phyloP scores from a whole-genome alignment of 768 basidiomycete genomes.

The Pisolithus sp. region DNA sequence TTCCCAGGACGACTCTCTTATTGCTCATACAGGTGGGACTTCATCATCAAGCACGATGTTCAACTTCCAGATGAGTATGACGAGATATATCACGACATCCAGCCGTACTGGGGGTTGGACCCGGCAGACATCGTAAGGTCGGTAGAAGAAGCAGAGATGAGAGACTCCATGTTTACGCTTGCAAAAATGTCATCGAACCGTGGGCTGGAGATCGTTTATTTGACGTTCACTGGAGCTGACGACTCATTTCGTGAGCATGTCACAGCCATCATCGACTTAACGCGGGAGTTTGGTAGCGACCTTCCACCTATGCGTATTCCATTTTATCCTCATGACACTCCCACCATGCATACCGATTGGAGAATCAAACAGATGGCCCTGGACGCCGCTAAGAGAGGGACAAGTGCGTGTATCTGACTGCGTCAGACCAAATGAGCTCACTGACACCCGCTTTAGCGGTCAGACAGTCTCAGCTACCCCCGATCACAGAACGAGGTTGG shows the following conservation, averaged over 20 bases:
- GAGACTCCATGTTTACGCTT: slow-evolving; percentile 14
- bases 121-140: slow-evolving; percentile 18
- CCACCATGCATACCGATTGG: slow-evolving; percentile 21
- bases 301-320: slow-evolving; percentile 29
- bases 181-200: slow-evolving; percentile 11
- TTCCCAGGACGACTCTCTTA: not conserved
- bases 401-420: slow-evolving; percentile 13
- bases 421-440: not conserved
- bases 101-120: slow-evolving; percentile 32
- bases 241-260: slow-evolving; percentile 2
- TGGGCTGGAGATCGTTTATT: slow-evolving; percentile 11
- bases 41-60: slow-evolving; percentile 32
- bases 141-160: slow-evolving; percentile 15
- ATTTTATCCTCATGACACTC: slow-evolving; percentile 26
- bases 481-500: slow-evolving; percentile 22
- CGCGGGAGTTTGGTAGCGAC: slow-evolving; percentile 20
- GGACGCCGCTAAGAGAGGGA: slow-evolving; percentile 22
- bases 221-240: slow-evolving; percentile 4
- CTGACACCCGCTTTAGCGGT: slow-evolving; percentile 18
- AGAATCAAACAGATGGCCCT: slow-evolving; percentile 15
- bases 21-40: slow-evolving; percentile 34
- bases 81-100: slow-evolving; percentile 34
- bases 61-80: slow-evolving; percentile 43
- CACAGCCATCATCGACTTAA: slow-evolving; percentile 14
- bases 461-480: slow-evolving; percentile 27